Conservation (phyloP, 257 asterid species). For the Scutellaria barbata region DNA sequence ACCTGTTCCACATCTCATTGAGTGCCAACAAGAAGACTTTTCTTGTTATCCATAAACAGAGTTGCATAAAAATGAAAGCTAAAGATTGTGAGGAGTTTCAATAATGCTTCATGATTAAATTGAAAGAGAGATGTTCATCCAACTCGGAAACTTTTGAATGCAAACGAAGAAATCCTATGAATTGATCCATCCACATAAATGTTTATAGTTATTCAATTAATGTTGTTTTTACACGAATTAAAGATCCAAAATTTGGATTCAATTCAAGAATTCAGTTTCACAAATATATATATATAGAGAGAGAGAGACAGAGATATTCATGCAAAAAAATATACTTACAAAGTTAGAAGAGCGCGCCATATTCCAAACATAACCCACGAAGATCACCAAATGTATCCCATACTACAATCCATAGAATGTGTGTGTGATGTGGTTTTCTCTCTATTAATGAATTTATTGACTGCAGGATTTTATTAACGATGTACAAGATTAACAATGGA, state of each 20-base stretch:
- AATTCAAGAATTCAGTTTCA: too few relatives aligned
- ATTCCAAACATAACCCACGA: background rate
- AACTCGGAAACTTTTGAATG: background rate
- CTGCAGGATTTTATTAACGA: too few relatives aligned
- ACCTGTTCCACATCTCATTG: background rate
- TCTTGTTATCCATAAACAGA: too few relatives aligned
- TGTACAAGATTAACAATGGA: too few relatives aligned
- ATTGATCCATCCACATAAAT: too few relatives aligned
- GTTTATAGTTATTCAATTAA: too few relatives aligned
- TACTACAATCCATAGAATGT: background rate
- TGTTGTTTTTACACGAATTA: too few relatives aligned
- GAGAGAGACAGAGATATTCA: background rate
- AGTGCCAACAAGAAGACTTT: too few relatives aligned
- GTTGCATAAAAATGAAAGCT: too few relatives aligned
- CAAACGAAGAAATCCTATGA: too few relatives aligned
- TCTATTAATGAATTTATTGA: conserved; percentile 5
- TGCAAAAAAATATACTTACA: conserved; percentile 31
- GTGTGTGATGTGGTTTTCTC: background rate
- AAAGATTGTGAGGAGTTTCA: too few relatives aligned
- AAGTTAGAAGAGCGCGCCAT: conserved; percentile 45
- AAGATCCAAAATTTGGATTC: background rate
- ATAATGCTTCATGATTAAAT: background rate
- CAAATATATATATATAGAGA: too few relatives aligned
- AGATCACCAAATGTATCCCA: conserved; percentile 25
- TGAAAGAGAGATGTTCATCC: background rate